Base-by-base conservation (phyloP, 768 basidiomycete genomes). In the Hypholoma fasciculare region DNA sequence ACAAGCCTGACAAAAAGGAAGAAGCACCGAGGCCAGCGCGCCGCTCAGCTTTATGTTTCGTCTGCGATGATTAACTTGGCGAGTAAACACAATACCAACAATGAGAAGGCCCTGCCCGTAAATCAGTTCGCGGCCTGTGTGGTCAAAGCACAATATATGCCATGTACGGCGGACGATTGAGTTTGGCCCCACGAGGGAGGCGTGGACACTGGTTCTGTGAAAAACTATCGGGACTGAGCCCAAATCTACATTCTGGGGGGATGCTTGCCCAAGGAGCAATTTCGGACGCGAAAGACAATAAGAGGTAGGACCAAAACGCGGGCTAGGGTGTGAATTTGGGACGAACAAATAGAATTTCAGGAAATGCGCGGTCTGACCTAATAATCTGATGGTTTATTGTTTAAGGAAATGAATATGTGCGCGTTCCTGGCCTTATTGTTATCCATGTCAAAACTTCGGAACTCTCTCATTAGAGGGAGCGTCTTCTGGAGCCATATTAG, bases 401-500 rank as follows among this genome's bases (percentile, higher is more conserved):
- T 34, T 66, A 60, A 54, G 52, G 58, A 61, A 62, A 61, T 60
- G 63, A 60, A 63, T 64, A 56, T 49, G 59, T 52, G 56, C 46
- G 66, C 59, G 74, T 78, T 70, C 76, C 76, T 76, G 71, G 70
- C 65, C 73, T 74, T 77, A 77, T 77, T 78, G 76, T 78, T 67
- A 69, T 67, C 58, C 59, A 61, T 65, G 61, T 69, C 63, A 57
- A 62, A 44, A 56, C 56, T 43, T 62, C 59, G 57, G 55, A 52
- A 49, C 60, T 50, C 48, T 36, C 48, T 36, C 40, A 17, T 53
- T 40, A 56, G 49, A 53, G 54, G 26, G 38, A 47, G 16, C 23
- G 20, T 44, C 54, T 46, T 57, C 38, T 52, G 16, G 47, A 59
- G 53, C 63, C 54, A 40, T 56, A 60, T 58, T 49, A 58, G 47